Evolutionary conservation across 2,329 filamentous ascomycete genomes (phyloP).

Genomic region (Proliferodiscus dingleyae): DNA sequence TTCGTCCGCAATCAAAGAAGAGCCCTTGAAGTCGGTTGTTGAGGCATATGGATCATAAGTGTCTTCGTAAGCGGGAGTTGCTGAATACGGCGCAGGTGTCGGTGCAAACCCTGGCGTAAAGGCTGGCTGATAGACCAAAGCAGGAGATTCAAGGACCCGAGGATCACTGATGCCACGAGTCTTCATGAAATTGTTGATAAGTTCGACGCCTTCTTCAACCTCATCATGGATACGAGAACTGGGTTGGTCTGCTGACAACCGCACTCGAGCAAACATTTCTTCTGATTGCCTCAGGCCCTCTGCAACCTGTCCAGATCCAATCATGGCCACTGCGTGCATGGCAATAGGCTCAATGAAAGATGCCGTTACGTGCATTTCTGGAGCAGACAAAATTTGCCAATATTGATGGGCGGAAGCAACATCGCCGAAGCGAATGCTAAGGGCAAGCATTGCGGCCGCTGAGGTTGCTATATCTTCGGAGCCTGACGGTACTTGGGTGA

Average conservation of each 20-base stretch:
- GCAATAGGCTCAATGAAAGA: conserved; percentile 80
- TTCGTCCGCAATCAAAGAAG: conserved; percentile 82
- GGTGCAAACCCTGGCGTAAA: conserved; percentile 44
- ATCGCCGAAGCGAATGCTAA: conserved; percentile 79
- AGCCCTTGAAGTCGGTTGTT: conserved; percentile 89
- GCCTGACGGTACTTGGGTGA: conserved; percentile 51
- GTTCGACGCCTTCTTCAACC: conserved; percentile 81
- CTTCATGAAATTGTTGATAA: conserved; percentile 56
- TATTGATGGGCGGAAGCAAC: conserved; percentile 71
- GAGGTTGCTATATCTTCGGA: conserved; percentile 49
- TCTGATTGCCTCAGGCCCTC: conserved; percentile 76
- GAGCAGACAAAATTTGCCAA: conserved; percentile 69
- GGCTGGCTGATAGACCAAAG: conserved; percentile 40
- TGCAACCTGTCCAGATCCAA: conserved; percentile 78
- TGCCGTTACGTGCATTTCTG: conserved; percentile 53
- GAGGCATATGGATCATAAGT: conserved; percentile 86
- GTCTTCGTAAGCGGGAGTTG: conserved; percentile 66
- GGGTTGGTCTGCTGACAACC: conserved; percentile 48
- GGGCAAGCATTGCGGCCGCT: conserved; percentile 77
- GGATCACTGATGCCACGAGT: conserved; percentile 50
- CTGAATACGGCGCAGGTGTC: conserved; percentile 46
- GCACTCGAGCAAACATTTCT: conserved; percentile 81
- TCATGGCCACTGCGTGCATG: conserved; percentile 85
- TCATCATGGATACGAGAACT: conserved; percentile 64
- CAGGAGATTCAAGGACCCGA: conserved; percentile 44